A percentile compares a stretch with the other conserved stretches of the same genome.
These are phyloP conservation scores for Candida pseudocylindracea DNA, from an alignment of 1,139 yeast species.

Conservation along the genomic window DNA sequence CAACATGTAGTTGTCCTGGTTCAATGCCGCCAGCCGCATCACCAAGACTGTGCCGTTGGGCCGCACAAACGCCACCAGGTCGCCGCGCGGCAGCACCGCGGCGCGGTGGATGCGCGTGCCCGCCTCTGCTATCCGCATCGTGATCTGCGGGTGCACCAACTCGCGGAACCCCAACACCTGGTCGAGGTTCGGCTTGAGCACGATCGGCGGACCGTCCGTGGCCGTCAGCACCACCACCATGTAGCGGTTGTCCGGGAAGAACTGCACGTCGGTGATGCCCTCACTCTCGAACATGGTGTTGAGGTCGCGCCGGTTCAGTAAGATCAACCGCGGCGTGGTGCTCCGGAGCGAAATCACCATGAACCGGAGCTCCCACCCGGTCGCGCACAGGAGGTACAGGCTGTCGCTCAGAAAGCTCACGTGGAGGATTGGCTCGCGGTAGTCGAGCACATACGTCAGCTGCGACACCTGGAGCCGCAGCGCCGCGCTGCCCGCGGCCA, in stretches of 20 bases:
- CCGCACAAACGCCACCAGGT: conserved; percentile 48
- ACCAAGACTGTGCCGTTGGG: no score
- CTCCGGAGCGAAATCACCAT: conserved; percentile 46
- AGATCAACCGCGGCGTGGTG: conserved; percentile 5
- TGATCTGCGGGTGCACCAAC: conserved; percentile 9
- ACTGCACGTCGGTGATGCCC: conserved; percentile 69
- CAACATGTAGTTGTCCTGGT: no score
- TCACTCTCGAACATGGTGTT: conserved; percentile 45
- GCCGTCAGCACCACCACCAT: conserved; percentile 16
- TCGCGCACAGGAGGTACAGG: no score
- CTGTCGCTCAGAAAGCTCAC: no score
- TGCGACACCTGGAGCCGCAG: no score
- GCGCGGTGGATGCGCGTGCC: conserved; percentile 59
- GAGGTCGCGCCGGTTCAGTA: conserved; percentile 4
- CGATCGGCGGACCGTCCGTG: conserved; percentile 14
- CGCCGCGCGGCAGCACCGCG: conserved; percentile 69
- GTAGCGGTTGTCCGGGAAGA: conserved; percentile 20
- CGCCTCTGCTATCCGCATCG: conserved; percentile 45
- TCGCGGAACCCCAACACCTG: conserved; percentile 3
- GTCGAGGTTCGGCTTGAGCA: conserved; percentile 14
- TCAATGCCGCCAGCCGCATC: no score
- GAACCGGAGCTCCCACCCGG: conserved; percentile 43
- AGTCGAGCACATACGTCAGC: no score
- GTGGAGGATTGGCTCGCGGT: no score
- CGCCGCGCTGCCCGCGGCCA: no score